These are phyloP conservation scores for Cercospora zeae-maydis DNA, from an alignment of 2,329 filamentous ascomycete species.

Conservation along the genomic window DNA sequence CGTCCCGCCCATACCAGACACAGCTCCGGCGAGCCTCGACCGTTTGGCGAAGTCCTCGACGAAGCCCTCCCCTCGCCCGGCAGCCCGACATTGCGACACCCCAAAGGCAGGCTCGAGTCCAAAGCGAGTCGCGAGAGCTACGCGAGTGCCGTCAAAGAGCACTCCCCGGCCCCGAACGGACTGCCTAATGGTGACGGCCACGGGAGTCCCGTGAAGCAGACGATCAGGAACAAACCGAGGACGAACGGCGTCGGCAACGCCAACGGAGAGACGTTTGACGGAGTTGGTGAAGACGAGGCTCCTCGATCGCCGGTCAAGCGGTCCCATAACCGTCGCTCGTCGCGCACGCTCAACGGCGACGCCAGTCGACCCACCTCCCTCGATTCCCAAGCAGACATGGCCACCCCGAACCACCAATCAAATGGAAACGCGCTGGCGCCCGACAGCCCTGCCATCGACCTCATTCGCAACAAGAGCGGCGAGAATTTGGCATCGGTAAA, in stretches of 20 bases:
- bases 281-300: slow-evolving; percentile 31
- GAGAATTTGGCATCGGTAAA: slow-evolving; percentile 39
- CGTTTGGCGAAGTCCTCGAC: slow-evolving; percentile 37
- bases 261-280: slow-evolving; percentile 27
- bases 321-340: slow-evolving; percentile 31
- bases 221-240: slow-evolving; percentile 1
- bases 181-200: slow-evolving; percentile 24
- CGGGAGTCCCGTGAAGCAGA: slow-evolving; percentile 19
- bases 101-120: slow-evolving; percentile 29
- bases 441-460: slow-evolving; percentile 41
- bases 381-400: slow-evolving; percentile 11
- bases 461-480: slow-evolving; percentile 44
- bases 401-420: slow-evolving; percentile 1
- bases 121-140: slow-evolving; percentile 25
- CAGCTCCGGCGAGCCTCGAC: slow-evolving; percentile 31
- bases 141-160: slow-evolving; percentile 26
- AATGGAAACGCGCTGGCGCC: slow-evolving; percentile 17
- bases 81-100: slow-evolving; percentile 32
- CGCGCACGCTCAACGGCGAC: slow-evolving; percentile 24
- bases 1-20: slow-evolving; percentile 25
- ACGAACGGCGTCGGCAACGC: slow-evolving; percentile 19
- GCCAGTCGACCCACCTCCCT: slow-evolving; percentile 16
- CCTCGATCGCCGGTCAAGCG: slow-evolving; percentile 29
- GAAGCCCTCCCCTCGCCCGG: slow-evolving; percentile 32
- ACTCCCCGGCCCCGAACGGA: slow-evolving; percentile 17